A percentile compares a stretch with the other conserved stretches of the same genome.
Evolutionary conservation across 2,329 filamentous ascomycete genomes (phyloP).

Genomic region (Xylariaceae sp.): DNA sequence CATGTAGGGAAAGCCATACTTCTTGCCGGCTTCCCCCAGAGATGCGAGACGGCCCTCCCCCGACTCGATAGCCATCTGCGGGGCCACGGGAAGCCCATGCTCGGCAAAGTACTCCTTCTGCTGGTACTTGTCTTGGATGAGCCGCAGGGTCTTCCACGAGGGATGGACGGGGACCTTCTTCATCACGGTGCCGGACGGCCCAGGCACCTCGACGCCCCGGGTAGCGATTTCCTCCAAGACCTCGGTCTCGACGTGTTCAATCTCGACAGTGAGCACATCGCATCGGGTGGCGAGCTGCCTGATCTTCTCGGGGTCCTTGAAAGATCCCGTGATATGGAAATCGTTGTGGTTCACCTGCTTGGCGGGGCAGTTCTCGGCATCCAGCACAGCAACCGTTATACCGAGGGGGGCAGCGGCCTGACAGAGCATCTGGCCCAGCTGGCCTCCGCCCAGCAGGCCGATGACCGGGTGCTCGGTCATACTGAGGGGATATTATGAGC

Average conservation of each 20-base stretch:
- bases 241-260: conserved; percentile 89
- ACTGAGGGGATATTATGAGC: neutral
- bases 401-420: conserved; percentile 73
- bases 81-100: conserved; percentile 63
- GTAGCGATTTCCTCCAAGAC: conserved; percentile 76
- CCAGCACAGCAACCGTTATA: conserved; percentile 71
- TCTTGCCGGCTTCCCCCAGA: conserved; percentile 53
- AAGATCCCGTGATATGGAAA: conserved; percentile 75
- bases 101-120: conserved; percentile 76
- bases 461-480: conserved; percentile 31
- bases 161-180: conserved; percentile 61
- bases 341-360: conserved; percentile 76
- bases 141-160: conserved; percentile 75
- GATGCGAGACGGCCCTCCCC: conserved; percentile 49
- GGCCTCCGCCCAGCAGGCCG: conserved; percentile 51
- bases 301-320: conserved; percentile 75
- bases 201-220: conserved; percentile 47
- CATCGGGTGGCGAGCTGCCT: conserved; percentile 67
- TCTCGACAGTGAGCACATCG: conserved; percentile 85
- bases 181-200: conserved; percentile 27
- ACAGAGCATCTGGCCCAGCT: conserved; percentile 88
- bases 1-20: conserved; percentile 81
- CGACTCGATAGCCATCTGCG: conserved; percentile 56
- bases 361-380: conserved; percentile 68
- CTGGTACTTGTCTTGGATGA: conserved; percentile 88